A percentile compares a stretch with the other conserved stretches of the same genome.
These are phyloP conservation scores for Diaporthe citrichinensis DNA, from an alignment of 2,329 filamentous ascomycete species.

Conservation along the genomic window DNA sequence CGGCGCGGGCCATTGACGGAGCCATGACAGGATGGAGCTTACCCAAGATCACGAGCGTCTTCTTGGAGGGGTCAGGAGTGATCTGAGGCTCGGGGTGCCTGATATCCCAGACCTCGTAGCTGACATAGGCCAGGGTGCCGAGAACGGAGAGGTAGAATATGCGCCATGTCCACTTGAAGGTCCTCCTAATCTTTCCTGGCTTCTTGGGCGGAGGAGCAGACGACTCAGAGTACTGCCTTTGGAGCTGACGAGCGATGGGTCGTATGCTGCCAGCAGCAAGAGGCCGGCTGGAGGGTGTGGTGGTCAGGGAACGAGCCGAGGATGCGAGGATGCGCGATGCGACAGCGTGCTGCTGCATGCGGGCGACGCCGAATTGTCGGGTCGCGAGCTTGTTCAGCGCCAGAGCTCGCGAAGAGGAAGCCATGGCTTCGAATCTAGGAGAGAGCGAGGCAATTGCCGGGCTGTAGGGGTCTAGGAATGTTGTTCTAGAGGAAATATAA, in stretches of 20 bases:
- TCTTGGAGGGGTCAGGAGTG: slow-evolving; percentile 88
- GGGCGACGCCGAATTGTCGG: slow-evolving; percentile 47
- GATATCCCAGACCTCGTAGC: slow-evolving; percentile 86
- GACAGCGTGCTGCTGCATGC: slow-evolving; percentile 43
- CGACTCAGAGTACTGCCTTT: slow-evolving; percentile 48
- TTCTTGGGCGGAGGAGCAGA: slow-evolving; percentile 62
- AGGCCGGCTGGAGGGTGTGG: slow-evolving; percentile 41
- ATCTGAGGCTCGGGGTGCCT: slow-evolving; percentile 86
- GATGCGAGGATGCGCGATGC: slow-evolving; percentile 48
- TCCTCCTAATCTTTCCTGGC: slow-evolving; percentile 73
- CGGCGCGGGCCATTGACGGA: background rate
- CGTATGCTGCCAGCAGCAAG: slow-evolving; percentile 44
- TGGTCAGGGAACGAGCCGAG: slow-evolving; percentile 43
- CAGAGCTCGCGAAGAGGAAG: slow-evolving; percentile 52
- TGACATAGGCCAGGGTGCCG: slow-evolving; percentile 78
- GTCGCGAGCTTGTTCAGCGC: slow-evolving; percentile 49
- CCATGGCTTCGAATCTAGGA: slow-evolving; percentile 48
- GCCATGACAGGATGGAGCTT: slow-evolving; percentile 47
- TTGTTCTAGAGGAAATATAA: background rate
- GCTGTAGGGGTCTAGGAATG: slow-evolving; percentile 16
- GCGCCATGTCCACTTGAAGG: slow-evolving; percentile 87
- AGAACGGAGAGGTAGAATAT: slow-evolving; percentile 82
- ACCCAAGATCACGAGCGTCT: slow-evolving; percentile 97
- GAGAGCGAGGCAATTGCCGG: slow-evolving; percentile 20
- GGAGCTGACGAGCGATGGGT: slow-evolving; percentile 47